These are phyloP conservation scores for Beauveria varroae DNA, from an alignment of 2,329 filamentous ascomycete species.

Conservation along the genomic window DNA sequence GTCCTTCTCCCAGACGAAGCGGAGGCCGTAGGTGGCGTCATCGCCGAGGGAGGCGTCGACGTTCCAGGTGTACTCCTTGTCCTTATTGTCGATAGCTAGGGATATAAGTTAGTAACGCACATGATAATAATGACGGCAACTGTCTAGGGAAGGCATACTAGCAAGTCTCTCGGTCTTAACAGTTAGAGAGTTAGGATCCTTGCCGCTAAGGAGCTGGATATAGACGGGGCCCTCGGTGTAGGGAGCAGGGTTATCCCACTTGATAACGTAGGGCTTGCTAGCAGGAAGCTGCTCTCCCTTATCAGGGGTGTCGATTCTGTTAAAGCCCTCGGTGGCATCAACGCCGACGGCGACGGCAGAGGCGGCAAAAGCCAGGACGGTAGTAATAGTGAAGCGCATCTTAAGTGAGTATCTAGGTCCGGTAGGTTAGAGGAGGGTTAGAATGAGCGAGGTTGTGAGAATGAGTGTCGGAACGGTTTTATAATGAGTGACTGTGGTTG, in stretches of 20 bases:
- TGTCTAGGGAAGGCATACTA: slow-evolving; percentile 35
- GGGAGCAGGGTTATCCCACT: slow-evolving; percentile 38
- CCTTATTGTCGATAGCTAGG: slow-evolving; percentile 32
- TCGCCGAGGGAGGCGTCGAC: slow-evolving; percentile 38
- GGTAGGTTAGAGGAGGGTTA: background rate
- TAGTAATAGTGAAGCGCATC: slow-evolving; percentile 46
- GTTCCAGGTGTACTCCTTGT: slow-evolving; percentile 41
- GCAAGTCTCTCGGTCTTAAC: slow-evolving; percentile 34
- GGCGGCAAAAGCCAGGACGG: slow-evolving; percentile 45
- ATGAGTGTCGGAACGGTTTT: background rate
- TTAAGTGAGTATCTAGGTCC: slow-evolving; percentile 24
- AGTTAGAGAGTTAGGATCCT: slow-evolving; percentile 33
- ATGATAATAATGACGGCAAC: background rate
- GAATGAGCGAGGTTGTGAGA: background rate
- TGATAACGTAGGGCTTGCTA: slow-evolving; percentile 42
- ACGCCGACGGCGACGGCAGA: slow-evolving; percentile 33
- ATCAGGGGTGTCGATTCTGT: slow-evolving; percentile 42
- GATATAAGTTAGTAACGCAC: background rate
- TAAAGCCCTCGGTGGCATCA: slow-evolving; percentile 46
- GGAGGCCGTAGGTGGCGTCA: slow-evolving; percentile 48
- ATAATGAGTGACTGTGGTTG: slow-evolving; percentile 7
- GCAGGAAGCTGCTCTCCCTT: slow-evolving; percentile 36
- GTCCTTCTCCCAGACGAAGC: slow-evolving; percentile 43
- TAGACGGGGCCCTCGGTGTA: slow-evolving; percentile 38
- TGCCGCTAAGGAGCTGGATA: slow-evolving; percentile 49